Evolutionary conservation across 2,329 filamentous ascomycete species (phyloP), one percentile per base, ranked within the genome.

Genomic region (Microsporum audouinii): DNA sequence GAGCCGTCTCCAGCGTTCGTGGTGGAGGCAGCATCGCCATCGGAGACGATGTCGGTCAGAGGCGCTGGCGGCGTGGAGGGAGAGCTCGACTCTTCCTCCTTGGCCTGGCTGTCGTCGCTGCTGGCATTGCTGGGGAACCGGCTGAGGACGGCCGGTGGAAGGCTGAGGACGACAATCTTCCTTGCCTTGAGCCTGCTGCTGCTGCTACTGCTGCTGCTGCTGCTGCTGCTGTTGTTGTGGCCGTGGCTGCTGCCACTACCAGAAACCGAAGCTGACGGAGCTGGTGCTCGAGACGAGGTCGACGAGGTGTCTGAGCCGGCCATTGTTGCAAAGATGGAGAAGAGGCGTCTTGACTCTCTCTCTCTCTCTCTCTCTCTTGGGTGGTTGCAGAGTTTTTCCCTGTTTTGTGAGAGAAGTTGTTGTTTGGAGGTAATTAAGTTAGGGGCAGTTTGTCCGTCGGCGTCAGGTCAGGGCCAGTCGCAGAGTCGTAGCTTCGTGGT

Each of bases 1-100:
- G 76, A 71, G 6, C 65, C 64, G 31, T 65, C 64, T 12, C 10
- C 39, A 14, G 39, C 39, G 12, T 43, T 17, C 31, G 67, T 62
- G 39, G 69, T 66, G 14, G 68, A 67, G 14, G 69, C 69, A 53
- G 69, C 69, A 64, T 76, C 74, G 23, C 43, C 43, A 17, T 47
- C 43, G 34, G 74, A 76, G 23, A 69, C 73, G 65, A 73, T 73
- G 65, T 77, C 76, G 38, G 45, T 74, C 72, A 59, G 62, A 60
- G 43, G 59, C 61, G 61, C 63, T 60, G 41, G 69, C 65, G 0
- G 66, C 64, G n/a, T 69, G 12, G 71, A 66, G 14, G 73, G 72
- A 8, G 76, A 75, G 41, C 72, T 69, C 7, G 69, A 68, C 45
- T 72, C 69, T 34, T 68, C 66, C 45, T 63, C 61, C 63, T 73